phyloP scores from a whole-genome alignment of 148 eudicot species.

The Cornus suecica region DNA sequence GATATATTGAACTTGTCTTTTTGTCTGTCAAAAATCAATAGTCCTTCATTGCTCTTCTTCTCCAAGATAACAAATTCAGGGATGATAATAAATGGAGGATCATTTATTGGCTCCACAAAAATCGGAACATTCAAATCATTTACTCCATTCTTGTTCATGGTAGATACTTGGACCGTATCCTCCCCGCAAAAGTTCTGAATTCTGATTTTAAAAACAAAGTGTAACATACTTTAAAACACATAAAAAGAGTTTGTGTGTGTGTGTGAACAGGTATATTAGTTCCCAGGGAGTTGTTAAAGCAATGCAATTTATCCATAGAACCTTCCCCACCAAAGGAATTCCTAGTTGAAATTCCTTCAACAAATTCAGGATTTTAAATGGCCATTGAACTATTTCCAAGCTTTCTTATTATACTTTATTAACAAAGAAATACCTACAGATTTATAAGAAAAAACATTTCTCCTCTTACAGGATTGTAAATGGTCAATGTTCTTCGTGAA shows the following conservation, averaged over 20 bases:
- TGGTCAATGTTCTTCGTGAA: neutral
- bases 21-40: slow-evolving; percentile 40
- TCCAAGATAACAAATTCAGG: slow-evolving; percentile 63
- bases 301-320: neutral
- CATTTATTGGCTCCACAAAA: slow-evolving; percentile 77
- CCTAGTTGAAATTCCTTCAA: neutral
- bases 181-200: slow-evolving; percentile 72
- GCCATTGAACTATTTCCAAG: neutral
- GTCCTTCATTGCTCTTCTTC: slow-evolving; percentile 40
- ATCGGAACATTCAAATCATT: slow-evolving; percentile 58
- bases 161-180: slow-evolving; percentile 53
- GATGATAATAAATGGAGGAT: slow-evolving; percentile 64
- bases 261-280: neutral
- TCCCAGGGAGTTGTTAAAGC: neutral
- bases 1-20: slow-evolving; percentile 49
- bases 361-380: neutral
- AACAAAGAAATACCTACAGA: too few species aligned
- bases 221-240: neutral
- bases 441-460: too few species aligned
- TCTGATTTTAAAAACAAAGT: slow-evolving; percentile 33
- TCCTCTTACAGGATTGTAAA: too few species aligned
- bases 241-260: neutral
- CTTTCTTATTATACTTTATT: neutral
- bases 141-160: slow-evolving; percentile 60
- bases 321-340: neutral